Conservation (phyloP, 192 early-diverging fungal species). For the Rhizophagus prolifer region DNA sequence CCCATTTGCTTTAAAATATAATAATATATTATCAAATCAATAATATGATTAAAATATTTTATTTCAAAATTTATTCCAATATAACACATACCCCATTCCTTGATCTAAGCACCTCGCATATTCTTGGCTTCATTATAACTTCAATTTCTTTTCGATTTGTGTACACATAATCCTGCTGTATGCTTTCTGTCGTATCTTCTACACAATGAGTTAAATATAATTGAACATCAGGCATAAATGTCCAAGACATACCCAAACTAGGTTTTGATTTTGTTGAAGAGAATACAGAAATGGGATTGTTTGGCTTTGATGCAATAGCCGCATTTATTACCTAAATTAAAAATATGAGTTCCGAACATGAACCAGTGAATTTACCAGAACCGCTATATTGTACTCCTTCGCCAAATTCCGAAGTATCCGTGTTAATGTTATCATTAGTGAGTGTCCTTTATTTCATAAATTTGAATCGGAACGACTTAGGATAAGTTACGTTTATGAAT, state of each 20-base stretch:
- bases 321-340: slow-evolving; percentile 2
- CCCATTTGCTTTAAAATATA: slow-evolving; percentile 8
- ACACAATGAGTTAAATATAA: slow-evolving; percentile 14
- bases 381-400: background rate
- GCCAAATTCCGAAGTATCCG: slow-evolving; percentile 24
- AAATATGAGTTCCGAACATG: background rate
- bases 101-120: slow-evolving; percentile 13
- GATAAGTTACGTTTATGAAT: no score
- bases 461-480: background rate
- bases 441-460: slow-evolving; percentile 13
- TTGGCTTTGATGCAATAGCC: background rate
- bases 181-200: background rate
- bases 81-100: background rate
- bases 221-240: slow-evolving; percentile 15
- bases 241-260: slow-evolving; percentile 22
- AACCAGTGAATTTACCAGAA: slow-evolving; percentile 1
- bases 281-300: slow-evolving; percentile 18
- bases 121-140: background rate
- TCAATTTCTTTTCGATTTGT: slow-evolving; percentile 5
- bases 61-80: background rate
- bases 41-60: no score
- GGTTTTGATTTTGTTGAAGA: slow-evolving; percentile 26
- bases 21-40: background rate
- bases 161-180: background rate
- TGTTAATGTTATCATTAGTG: slow-evolving; percentile 18